Evolutionary conservation across 225 moss, liverwort and hornwort species (phyloP), one percentile per base, ranked within the genome.

Genomic region (Sphagnum tenellum): DNA sequence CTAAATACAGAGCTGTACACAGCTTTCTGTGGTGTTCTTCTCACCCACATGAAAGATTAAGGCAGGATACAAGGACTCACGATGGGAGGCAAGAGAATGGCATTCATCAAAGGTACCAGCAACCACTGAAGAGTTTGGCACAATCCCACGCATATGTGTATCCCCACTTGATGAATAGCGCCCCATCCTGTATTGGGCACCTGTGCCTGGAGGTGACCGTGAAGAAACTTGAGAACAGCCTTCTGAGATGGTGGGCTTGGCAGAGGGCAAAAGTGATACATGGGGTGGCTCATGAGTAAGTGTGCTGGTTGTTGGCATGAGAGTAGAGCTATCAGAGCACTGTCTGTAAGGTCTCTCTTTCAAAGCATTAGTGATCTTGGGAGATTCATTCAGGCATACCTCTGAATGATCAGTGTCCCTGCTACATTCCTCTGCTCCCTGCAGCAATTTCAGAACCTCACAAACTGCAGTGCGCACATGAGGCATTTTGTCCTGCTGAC

Each of bases 401-500:
- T 57, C 62, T 65, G 68, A 64, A 47, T 57, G 46, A 64, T 50
- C 29, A 29, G 29, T 29, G 29, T 29, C 29, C 29, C 29, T 29
- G 29, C 29, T 29, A 29, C 29, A 29, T 29, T 29, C 29, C 29
- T 29, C 29, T 29, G 29, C 29, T 29, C 29, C 29, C 29, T 29
- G 29, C 29, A 29, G 29, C 29, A 29, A 82, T 59, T 85, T 78
- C 12, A 95, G 70, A 12, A 91, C 91, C 66, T 89, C 89, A 47
- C 74, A 70, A 2, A 82, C 91, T 10, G 91, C 91, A 65, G 67
- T 58, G 66, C 94, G 78, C 56, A 95, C 94, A 55, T 79, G 78
- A 8, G 89, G 86, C 87, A 89, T 91, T 66, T 74, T 78, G 54
- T 95, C 94, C 29, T 86, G 86, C 50, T 87, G 88, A 72, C 82